A percentile compares a stretch with the other conserved stretches of the same genome.
phyloP scores from a whole-genome alignment of 106 monocot species.

The Dioscorea zingiberensis region DNA sequence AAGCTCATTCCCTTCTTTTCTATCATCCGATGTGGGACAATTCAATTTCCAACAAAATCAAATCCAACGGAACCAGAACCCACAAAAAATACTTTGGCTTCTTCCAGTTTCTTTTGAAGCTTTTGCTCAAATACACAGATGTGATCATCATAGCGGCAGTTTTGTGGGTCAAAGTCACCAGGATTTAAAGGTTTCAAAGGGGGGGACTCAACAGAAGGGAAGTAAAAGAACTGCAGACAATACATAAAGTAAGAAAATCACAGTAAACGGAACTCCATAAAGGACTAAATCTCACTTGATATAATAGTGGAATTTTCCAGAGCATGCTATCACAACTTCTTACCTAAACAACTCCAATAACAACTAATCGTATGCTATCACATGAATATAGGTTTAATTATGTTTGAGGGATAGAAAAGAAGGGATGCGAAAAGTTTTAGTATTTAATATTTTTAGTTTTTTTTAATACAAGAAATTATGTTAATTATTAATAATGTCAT shows the following conservation, averaged over 20 bases:
- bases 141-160: conserved; percentile 57
- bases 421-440: no score
- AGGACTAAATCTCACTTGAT: conserved; percentile 32
- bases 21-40: no score
- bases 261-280: background rate
- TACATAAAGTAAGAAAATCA: conserved; percentile 3
- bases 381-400: no score
- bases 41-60: no score
- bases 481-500: no score
- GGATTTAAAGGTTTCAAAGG: conserved; percentile 45
- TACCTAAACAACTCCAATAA: conserved; percentile 71
- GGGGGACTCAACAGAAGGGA: conserved; percentile 62
- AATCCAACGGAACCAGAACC: conserved; percentile 92
- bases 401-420: no score
- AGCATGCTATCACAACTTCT: conserved; percentile 69
- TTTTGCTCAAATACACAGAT: conserved; percentile 62
- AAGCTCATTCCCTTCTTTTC: no score
- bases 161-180: conserved; percentile 43
- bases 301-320: conserved; percentile 76
- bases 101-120: conserved; percentile 74
- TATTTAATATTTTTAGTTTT: no score
- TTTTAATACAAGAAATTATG: no score
- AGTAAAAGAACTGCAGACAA: conserved; percentile 58
- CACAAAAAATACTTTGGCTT: conserved; percentile 74
- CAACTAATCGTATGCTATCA: no score